Conservation (phyloP, 2,329 filamentous ascomycete genomes). For the Tolypocladium ovalisporum region DNA sequence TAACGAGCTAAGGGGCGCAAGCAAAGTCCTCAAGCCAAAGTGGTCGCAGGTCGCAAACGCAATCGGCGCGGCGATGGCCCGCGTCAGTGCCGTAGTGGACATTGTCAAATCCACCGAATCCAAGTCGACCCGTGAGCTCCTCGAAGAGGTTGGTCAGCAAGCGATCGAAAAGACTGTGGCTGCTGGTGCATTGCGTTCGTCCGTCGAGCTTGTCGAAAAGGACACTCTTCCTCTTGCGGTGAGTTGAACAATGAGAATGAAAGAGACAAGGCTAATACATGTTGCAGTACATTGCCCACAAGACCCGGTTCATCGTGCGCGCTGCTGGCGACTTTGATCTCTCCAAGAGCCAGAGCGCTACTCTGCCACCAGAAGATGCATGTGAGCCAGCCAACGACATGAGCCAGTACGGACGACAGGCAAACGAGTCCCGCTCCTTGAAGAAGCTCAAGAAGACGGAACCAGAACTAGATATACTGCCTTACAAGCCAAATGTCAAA, state of each 20-base stretch:
- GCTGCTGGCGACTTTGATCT: slow-evolving; percentile 49
- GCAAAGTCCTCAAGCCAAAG: slow-evolving; percentile 41
- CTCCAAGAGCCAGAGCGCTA: slow-evolving; percentile 2
- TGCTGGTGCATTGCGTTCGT: slow-evolving; percentile 31
- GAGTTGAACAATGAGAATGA: slow-evolving; percentile 4
- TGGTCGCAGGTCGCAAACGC: slow-evolving; percentile 53
- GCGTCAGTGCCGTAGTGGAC: slow-evolving; percentile 44
- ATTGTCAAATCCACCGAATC: slow-evolving; percentile 36
- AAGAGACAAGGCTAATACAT: not conserved
- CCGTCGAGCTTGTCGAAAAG: slow-evolving; percentile 38
- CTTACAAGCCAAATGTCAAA: slow-evolving; percentile 37
- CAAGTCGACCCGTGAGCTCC: slow-evolving; percentile 22
- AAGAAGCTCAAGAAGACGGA: slow-evolving; percentile 1
- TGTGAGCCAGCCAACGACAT: slow-evolving; percentile 6
- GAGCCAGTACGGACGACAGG: slow-evolving; percentile 10
- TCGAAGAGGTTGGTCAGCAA: slow-evolving; percentile 25
- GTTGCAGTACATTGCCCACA: slow-evolving; percentile 37
- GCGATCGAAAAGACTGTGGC: slow-evolving; percentile 32
- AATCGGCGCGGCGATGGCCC: slow-evolving; percentile 51
- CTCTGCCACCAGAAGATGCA: slow-evolving; percentile 1
- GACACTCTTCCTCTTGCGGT: slow-evolving; percentile 43
- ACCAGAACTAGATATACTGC: slow-evolving; percentile 20
- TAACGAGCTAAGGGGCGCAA: slow-evolving; percentile 42
- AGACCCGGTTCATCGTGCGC: slow-evolving; percentile 44
- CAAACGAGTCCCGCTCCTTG: not conserved